Evolutionary conservation across 202 grass and related monocot genomes (phyloP), one percentile per base, ranked within the genome.

Genomic region (Digitaria exilis): DNA sequence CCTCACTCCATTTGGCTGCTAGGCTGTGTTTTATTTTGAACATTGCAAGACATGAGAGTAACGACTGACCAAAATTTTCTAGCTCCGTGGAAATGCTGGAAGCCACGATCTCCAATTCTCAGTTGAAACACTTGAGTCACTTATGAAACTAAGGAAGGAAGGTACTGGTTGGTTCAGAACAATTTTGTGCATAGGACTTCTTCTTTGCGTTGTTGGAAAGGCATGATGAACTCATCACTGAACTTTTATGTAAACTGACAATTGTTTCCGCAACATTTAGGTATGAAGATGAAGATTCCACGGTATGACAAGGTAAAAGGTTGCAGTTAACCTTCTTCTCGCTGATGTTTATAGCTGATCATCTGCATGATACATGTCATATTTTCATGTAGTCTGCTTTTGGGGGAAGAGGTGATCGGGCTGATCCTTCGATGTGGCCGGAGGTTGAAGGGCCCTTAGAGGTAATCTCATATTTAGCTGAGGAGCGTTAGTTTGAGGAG

Each of bases 31-130:
- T 71, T 73, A 68, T 26, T 83, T 72, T 78, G 31, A 77, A 18
- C 78, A 65, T 31, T 92, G 32, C 84, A 76, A 54, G 35, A 45
- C 73, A 52, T 66, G 26, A 72, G 77, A 85, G 48, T 89, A 35
- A 52, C n/a, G n/a, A n/a, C 81, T 83, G 26, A 75, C 43, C 37
- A 90, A 84, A 88, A 49, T 55, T 73, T 87, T 80, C 56, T 87
- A 99, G 96, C 71, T 96, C 72, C 96, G 96, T 65, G 96, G 96
- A 76, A 99, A 99, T 92, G 96, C 96, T 7, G 96, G 96, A 87
- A 99, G 93, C 84, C 96, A 99, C 22, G 93, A 99, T 85, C 91
- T 99, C 55, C 93, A 90, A 52, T 91, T 99, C 76, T 96, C 93
- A 52, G 68, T 94, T 77, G 91, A 96, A 34, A 96, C 93, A 37